phyloP scores from a whole-genome alignment of 2,329 filamentous ascomycete species.

The Graphilbum fragrans region DNA sequence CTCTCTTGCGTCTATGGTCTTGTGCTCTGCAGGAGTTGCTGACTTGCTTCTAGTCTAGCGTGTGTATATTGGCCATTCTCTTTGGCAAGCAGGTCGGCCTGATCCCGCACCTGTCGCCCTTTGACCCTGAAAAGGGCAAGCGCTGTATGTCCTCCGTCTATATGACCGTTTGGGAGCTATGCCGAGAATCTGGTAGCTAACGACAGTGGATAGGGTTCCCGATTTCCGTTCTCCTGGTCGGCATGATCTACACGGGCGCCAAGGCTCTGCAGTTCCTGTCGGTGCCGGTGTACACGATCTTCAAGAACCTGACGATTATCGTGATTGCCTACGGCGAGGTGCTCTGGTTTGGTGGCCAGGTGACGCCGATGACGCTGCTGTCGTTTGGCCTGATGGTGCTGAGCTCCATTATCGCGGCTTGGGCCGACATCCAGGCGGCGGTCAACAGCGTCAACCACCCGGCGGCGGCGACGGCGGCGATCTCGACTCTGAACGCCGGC shows the following conservation, averaged over 20 bases:
- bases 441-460: conserved; percentile 47
- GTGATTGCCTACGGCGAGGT: conserved; percentile 98
- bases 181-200: neutral
- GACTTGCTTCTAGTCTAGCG: conserved; percentile 54
- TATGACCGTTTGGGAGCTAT: no score
- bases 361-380: conserved; percentile 75
- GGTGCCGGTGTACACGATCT: conserved; percentile 97
- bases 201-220: conserved; percentile 62
- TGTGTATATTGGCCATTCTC: conserved; percentile 78
- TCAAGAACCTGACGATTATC: conserved; percentile 99
- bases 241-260: conserved; percentile 97
- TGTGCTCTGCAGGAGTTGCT: neutral
- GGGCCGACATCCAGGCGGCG: conserved; percentile 90
- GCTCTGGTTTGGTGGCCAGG: conserved; percentile 91
- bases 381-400: conserved; percentile 96
- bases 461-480: conserved; percentile 55
- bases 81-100: conserved; percentile 68
- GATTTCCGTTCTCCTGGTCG: conserved; percentile 86
- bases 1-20: conserved; percentile 2
- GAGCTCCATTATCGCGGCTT: conserved; percentile 87
- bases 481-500: conserved; percentile 84
- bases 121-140: conserved; percentile 79
- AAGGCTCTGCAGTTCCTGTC: conserved; percentile 95
- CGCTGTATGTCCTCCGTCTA: conserved; percentile 62
- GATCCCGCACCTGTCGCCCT: conserved; percentile 70